These are phyloP conservation scores for Trichosanthes cucumerina DNA, from an alignment of 306 rosid genomes.

Conservation along the genomic window DNA sequence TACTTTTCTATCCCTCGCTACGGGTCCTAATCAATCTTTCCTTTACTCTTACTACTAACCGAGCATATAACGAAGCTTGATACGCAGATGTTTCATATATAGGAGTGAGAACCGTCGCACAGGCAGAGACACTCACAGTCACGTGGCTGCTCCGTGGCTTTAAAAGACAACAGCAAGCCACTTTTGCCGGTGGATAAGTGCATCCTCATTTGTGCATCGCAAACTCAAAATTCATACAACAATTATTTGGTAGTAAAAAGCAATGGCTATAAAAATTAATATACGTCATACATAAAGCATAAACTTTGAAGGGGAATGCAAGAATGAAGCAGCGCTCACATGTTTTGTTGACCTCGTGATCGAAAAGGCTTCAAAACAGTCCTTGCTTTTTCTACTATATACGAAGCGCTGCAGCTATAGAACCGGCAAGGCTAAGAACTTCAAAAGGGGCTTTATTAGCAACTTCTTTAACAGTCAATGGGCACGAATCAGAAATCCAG, in stretches of 20 bases:
- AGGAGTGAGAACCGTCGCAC: neutral
- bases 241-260: neutral
- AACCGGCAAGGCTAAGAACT: conserved; percentile 74
- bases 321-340: neutral
- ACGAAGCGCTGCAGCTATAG: conserved; percentile 68
- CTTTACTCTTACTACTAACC: neutral
- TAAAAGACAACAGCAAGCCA: neutral
- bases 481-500: conserved; percentile 97
- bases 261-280: neutral
- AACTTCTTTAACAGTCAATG: conserved; percentile 64
- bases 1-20: too few relatives aligned
- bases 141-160: neutral
- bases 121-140: neutral
- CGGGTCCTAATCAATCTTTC: neutral
- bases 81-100: neutral
- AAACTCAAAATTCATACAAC: neutral
- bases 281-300: neutral
- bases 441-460: conserved; percentile 70
- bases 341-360: neutral
- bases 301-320: neutral
- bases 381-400: conserved; percentile 20
- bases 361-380: neutral
- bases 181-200: neutral
- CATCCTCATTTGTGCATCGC: neutral
- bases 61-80: neutral